These are phyloP conservation scores for Xylariaceae sp. DNA, from an alignment of 2,329 filamentous ascomycete genomes.

Conservation along the genomic window DNA sequence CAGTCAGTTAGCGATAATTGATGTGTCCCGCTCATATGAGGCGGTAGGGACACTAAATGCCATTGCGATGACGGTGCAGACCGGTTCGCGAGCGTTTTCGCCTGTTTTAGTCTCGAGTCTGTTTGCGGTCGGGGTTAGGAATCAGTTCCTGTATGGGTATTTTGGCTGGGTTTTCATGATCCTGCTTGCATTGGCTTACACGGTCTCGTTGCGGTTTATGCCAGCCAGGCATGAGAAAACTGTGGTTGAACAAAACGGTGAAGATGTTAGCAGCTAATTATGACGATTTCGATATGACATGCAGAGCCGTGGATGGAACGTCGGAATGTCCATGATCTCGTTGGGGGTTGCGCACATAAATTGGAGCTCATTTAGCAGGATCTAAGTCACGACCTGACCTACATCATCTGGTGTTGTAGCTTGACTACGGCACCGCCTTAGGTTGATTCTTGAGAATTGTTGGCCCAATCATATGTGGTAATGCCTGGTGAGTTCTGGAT, in stretches of 20 bases:
- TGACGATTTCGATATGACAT: no score
- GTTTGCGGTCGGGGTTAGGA: constrained; percentile 62
- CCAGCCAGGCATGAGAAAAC: constrained; percentile 33
- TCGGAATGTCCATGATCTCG: neutral
- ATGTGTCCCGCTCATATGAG: constrained; percentile 61
- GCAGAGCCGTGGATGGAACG: no score
- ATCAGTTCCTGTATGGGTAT: constrained; percentile 60
- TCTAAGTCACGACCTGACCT: no score
- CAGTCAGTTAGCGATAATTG: constrained; percentile 70
- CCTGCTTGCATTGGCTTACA: constrained; percentile 34
- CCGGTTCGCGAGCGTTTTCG: constrained; percentile 59
- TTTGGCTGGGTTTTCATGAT: constrained; percentile 60
- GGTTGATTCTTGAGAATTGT: no score
- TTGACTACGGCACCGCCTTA: no score
- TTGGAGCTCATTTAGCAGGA: neutral
- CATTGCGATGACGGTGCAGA: constrained; percentile 57
- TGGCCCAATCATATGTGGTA: no score
- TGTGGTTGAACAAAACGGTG: constrained; percentile 9
- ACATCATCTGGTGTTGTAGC: no score
- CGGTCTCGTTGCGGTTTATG: constrained; percentile 32
- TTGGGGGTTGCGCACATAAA: neutral
- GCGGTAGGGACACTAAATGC: constrained; percentile 70
- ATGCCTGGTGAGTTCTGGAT: no score
- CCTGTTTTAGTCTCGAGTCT: constrained; percentile 64
- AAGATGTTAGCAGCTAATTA: neutral